These are phyloP conservation scores for Orbilia javanica DNA, from an alignment of 2,329 filamentous ascomycete species.

Conservation along the genomic window DNA sequence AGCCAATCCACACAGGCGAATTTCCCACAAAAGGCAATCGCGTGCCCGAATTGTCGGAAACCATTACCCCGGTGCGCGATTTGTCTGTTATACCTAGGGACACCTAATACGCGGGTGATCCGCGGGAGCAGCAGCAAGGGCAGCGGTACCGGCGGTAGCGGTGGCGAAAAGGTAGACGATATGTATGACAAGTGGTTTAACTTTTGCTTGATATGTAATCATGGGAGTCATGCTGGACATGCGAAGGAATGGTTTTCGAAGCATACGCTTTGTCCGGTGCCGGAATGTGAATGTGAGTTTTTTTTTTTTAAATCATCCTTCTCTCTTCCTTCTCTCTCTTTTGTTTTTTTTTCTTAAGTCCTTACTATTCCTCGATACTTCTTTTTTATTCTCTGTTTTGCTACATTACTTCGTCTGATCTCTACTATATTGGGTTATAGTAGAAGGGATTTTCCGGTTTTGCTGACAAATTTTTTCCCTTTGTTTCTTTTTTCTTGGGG, in stretches of 20 bases:
- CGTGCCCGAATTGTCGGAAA: constrained; percentile 76
- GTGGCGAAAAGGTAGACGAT: constrained; percentile 67
- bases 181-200: constrained; percentile 69
- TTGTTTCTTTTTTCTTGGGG: background rate
- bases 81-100: constrained; percentile 76
- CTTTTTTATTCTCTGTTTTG: background rate
- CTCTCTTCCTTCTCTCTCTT: background rate
- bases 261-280: constrained; percentile 76
- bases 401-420: background rate
- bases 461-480: background rate
- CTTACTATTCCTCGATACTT: background rate
- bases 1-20: constrained; percentile 63
- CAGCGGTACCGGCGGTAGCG: background rate
- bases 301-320: constrained; percentile 64
- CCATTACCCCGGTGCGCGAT: constrained; percentile 77
- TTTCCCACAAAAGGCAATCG: constrained; percentile 68
- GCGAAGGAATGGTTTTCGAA: constrained; percentile 76
- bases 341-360: no score
- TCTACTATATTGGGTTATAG: background rate
- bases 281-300: constrained; percentile 75
- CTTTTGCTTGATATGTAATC: constrained; percentile 77
- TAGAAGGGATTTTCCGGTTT: background rate
- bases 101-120: constrained; percentile 72
- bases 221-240: constrained; percentile 77
- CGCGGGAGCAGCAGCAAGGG: no score